phyloP scores from a whole-genome alignment of 441 rosid species.

The Bocquillonia castaneifolia region DNA sequence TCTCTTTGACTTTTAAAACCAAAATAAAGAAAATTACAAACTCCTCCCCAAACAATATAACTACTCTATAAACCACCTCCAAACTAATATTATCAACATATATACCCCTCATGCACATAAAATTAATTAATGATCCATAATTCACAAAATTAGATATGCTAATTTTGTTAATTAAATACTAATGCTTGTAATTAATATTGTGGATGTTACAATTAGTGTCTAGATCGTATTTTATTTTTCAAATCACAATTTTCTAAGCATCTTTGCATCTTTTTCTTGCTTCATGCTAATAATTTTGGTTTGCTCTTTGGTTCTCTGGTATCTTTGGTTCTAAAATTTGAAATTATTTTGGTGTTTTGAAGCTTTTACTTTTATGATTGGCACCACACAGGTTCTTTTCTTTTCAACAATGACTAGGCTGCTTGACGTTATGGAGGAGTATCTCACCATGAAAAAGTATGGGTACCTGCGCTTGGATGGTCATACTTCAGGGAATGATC shows the following conservation, averaged over 20 bases:
- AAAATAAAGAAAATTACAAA: too few species aligned
- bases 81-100: too few species aligned
- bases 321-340: neutral
- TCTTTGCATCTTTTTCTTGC: slow-evolving; percentile 5
- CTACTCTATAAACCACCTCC: too few species aligned
- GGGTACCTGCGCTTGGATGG: slow-evolving; percentile 90
- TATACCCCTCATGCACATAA: too few species aligned
- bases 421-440: slow-evolving; percentile 96
- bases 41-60: too few species aligned
- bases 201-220: too few species aligned
- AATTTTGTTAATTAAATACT: too few species aligned
- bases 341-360: neutral
- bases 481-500: slow-evolving; percentile 88
- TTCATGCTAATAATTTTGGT: neutral
- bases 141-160: too few species aligned
- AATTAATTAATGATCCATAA: too few species aligned
- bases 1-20: too few species aligned
- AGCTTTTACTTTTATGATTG: slow-evolving; percentile 11
- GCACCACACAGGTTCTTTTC: slow-evolving; percentile 70
- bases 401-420: slow-evolving; percentile 97
- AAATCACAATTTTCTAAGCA: neutral
- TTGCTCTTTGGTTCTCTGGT: neutral
- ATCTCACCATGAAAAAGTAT: slow-evolving; percentile 66
- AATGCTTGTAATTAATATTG: too few species aligned
- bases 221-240: too few species aligned